Conservation (phyloP, 2,329 filamentous ascomycete species). For the Aspergillus tanneri region DNA sequence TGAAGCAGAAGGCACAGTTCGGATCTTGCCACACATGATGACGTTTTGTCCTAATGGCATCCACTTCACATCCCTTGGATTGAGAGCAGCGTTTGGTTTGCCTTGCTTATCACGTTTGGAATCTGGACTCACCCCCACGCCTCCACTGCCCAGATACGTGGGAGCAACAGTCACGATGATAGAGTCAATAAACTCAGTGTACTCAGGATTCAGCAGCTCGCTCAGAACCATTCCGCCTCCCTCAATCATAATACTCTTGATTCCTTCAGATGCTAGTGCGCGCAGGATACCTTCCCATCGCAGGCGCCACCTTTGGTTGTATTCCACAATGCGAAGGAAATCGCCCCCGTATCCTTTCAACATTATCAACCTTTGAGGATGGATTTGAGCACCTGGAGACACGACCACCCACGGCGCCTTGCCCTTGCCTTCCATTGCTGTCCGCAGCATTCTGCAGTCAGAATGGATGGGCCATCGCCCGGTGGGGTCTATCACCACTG, state of each 20-base stretch:
- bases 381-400: conserved; percentile 46
- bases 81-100: conserved; percentile 59
- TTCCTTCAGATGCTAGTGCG: conserved; percentile 57
- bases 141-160: conserved; percentile 81
- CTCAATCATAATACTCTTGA: conserved; percentile 86
- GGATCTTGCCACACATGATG: conserved; percentile 70
- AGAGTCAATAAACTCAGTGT: conserved; percentile 65
- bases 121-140: conserved; percentile 73
- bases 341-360: conserved; percentile 49
- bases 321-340: conserved; percentile 42
- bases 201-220: conserved; percentile 65
- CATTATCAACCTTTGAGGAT: conserved; percentile 47
- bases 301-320: conserved; percentile 49
- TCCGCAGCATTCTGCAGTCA: conserved; percentile 64
- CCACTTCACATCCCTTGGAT: conserved; percentile 69
- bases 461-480: conserved; percentile 67
- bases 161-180: conserved; percentile 89
- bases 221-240: conserved; percentile 83
- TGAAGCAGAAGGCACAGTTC: conserved; percentile 10
- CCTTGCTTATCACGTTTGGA: conserved; percentile 53
- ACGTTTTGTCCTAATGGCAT: conserved; percentile 77
- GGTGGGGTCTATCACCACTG: conserved; percentile 76
- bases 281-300: conserved; percentile 65
- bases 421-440: conserved; percentile 64
- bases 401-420: conserved; percentile 72